These are phyloP conservation scores for Naematelia aurantialba DNA, from an alignment of 768 basidiomycete genomes.

Conservation along the genomic window DNA sequence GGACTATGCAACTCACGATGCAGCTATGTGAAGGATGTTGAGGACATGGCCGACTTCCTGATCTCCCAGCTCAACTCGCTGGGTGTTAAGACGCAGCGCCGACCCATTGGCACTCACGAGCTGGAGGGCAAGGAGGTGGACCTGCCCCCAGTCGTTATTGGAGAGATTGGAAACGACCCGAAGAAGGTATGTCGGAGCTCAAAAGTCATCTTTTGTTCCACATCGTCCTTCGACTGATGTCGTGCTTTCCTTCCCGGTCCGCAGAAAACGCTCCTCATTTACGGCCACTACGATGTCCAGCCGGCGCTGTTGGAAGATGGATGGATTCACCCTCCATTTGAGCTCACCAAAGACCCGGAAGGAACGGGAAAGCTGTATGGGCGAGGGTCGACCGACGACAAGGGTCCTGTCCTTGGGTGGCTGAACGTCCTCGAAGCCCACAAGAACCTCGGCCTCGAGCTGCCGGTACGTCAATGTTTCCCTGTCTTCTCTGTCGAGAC, in stretches of 20 bases:
- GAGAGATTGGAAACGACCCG: slow-evolving; percentile 72
- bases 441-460: slow-evolving; percentile 59
- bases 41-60: slow-evolving; percentile 82
- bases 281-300: slow-evolving; percentile 95
- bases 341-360: slow-evolving; percentile 57
- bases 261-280: slow-evolving; percentile 81
- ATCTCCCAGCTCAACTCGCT: slow-evolving; percentile 67
- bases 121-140: slow-evolving; percentile 67
- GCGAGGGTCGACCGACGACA: slow-evolving; percentile 85
- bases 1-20: background rate
- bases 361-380: slow-evolving; percentile 67
- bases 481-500: background rate
- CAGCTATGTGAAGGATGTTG: slow-evolving; percentile 67
- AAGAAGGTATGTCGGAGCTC: slow-evolving; percentile 55
- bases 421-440: slow-evolving; percentile 86
- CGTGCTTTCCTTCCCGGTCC: slow-evolving; percentile 4
- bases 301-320: slow-evolving; percentile 68
- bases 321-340: slow-evolving; percentile 84
- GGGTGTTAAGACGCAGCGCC: slow-evolving; percentile 70
- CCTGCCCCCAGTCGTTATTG: slow-evolving; percentile 80
- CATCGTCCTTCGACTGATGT: slow-evolving; percentile 18
- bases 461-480: slow-evolving; percentile 57
- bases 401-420: slow-evolving; percentile 85
- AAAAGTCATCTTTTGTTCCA: background rate
- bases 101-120: slow-evolving; percentile 71